Conservation (phyloP, 2,329 filamentous ascomycete species). For the Ophiognomonia clavigignenti-juglandacearum region DNA sequence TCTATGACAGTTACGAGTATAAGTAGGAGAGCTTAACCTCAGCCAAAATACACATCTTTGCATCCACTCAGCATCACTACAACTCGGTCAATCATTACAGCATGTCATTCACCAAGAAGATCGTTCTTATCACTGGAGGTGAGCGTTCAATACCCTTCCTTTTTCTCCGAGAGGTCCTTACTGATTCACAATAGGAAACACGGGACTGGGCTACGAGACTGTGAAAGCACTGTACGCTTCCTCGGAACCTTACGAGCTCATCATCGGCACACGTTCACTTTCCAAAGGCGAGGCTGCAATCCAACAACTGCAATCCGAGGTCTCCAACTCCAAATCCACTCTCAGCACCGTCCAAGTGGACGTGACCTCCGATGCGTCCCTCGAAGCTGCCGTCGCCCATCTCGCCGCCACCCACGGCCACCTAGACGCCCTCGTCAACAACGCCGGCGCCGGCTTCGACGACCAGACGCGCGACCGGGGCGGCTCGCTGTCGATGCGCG, state of each 20-base stretch:
- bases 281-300: constrained; percentile 47
- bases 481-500: constrained; percentile 32
- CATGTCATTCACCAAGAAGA: constrained; percentile 11
- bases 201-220: constrained; percentile 54
- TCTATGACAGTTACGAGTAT: no score
- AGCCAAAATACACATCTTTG: no score
- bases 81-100: not conserved
- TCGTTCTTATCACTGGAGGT: constrained; percentile 13
- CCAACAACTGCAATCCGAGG: constrained; percentile 32
- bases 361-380: constrained; percentile 46
- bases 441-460: constrained; percentile 45
- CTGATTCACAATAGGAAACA: constrained; percentile 50
- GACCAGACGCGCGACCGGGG: constrained; percentile 21
- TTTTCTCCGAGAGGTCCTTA: constrained; percentile 20
- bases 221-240: constrained; percentile 51
- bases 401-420: constrained; percentile 37
- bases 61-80: not conserved
- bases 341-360: constrained; percentile 47
- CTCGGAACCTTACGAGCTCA: constrained; percentile 42
- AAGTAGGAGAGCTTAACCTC: no score
- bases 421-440: constrained; percentile 52
- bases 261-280: constrained; percentile 49
- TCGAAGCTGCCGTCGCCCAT: constrained; percentile 38
- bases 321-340: constrained; percentile 33
- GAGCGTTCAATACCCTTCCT: not conserved